Conservation (phyloP, 176 grass and related monocot species). For the Dactylis glomerata region DNA sequence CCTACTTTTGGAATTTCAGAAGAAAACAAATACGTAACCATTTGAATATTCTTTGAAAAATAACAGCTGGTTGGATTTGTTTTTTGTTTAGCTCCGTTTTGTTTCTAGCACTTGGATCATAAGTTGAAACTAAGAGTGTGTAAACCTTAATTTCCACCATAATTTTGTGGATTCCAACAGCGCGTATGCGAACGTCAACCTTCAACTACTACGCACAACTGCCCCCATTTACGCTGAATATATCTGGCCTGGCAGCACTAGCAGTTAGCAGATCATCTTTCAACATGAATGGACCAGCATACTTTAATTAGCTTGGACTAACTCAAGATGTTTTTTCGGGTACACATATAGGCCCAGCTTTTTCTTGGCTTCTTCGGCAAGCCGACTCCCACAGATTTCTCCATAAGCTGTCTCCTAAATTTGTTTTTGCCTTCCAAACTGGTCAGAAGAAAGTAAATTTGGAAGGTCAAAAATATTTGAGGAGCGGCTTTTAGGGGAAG, state of each 20-base stretch:
- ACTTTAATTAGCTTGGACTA: neutral
- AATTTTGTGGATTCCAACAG: neutral
- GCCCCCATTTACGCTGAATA: neutral
- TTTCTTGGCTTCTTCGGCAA: too few species aligned
- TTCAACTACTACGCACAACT: conserved; percentile 17
- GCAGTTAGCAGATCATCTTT: neutral
- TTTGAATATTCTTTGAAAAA: neutral
- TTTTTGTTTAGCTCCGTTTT: conserved; percentile 7
- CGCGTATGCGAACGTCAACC: conserved; percentile 8
- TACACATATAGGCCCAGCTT: neutral
- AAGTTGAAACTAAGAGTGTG: neutral
- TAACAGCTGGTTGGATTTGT: neutral
- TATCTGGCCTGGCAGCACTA: neutral
- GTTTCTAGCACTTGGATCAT: neutral
- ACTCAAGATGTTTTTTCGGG: neutral
- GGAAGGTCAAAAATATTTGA: too few species aligned
- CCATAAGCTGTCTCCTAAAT: too few species aligned
- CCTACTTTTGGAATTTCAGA: neutral
- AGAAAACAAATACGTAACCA: neutral
- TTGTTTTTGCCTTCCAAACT: too few species aligned
- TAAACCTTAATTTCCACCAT: neutral
- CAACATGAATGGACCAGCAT: neutral
- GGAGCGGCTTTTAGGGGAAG: too few species aligned
- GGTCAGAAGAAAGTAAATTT: too few species aligned
- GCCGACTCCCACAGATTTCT: too few species aligned